Base-by-base conservation (phyloP, 139 green algal species). In the Closterium sp. region DNA sequence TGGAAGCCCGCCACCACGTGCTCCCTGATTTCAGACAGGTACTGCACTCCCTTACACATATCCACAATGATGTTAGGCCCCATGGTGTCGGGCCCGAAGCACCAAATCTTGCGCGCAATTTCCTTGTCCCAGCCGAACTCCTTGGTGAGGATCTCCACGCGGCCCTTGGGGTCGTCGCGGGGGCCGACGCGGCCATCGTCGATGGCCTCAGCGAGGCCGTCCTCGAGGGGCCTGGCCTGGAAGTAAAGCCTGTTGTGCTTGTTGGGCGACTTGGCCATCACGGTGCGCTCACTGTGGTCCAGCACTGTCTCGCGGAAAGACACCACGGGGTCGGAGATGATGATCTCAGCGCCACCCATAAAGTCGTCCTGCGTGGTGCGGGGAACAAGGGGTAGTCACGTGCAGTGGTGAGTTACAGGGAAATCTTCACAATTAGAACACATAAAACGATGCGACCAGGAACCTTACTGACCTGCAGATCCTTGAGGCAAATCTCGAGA, bases 21-120 rank as follows among this genome's bases (percentile, higher is more conserved):
- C 96, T 99, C 98, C 97, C 99, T 99, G 96, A 99, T 99, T 96
- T 99, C 98, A 93, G 98, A 99, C 92, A 99, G 95, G 96, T 99
- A 99, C 96, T 99, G 98, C 93, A 99, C 98, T 93, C 98, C 98
- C 97, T 99, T 99, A 95, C 97, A 98, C 76, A 98, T 96, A 94
- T 99, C 98, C 1, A 98, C 94, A 85, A 99, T 91, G 93, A 99
- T 93, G 97, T 99, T 99, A 94, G 98, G 97, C 92, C 98, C 98
- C 12, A 94, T 98, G 88, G 98, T 99, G 96, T 99, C 98, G 87
- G 98, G 98, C 90, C 98, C 98, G 91, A 99, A 99, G 95, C 96
- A 98, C 98, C 98, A 99, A 95, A 99, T 99, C 98, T 99, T 99
- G 97, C 98, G 99, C 94, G 97, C 96, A 84, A 98, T 89, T 38